Conservation (phyloP, 164 flowering plant species). For the Echeveria elegans region DNA sequence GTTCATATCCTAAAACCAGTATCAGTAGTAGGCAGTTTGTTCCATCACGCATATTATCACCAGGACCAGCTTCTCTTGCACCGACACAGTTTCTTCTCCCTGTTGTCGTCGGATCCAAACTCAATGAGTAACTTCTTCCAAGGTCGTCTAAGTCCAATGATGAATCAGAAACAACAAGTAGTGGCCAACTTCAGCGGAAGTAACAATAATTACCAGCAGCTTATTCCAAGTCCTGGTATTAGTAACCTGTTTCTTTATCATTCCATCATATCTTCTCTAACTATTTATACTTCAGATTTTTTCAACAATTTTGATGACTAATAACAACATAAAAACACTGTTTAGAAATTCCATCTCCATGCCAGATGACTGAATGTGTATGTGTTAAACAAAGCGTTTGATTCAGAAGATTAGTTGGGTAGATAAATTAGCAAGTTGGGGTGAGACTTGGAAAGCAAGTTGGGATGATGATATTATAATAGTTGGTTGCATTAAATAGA, state of each 20-base stretch:
- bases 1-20: slow-evolving; percentile 10
- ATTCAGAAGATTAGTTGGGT: background rate
- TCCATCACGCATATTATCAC: slow-evolving; percentile 41
- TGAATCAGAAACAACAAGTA: slow-evolving; percentile 10
- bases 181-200: slow-evolving; percentile 9
- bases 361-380: background rate
- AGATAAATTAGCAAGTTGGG: background rate
- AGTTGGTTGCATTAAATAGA: background rate
- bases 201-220: slow-evolving; percentile 11
- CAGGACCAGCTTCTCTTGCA: slow-evolving; percentile 34
- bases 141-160: slow-evolving; percentile 34
- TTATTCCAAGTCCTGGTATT: slow-evolving; percentile 27
- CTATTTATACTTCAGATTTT: slow-evolving; percentile 26
- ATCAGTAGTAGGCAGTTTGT: slow-evolving; percentile 15
- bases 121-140: slow-evolving; percentile 22
- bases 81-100: slow-evolving; percentile 28
- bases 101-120: slow-evolving; percentile 21
- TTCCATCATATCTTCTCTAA: slow-evolving; percentile 17
- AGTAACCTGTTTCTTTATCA: slow-evolving; percentile 24
- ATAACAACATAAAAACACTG: background rate
- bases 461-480: background rate
- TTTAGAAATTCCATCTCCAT: background rate
- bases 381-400: background rate
- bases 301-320: slow-evolving; percentile 32
- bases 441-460: background rate